A percentile compares a stretch with the other conserved stretches of the same genome.
phyloP scores from a whole-genome alignment of 2,329 filamentous ascomycete genomes.

The Endothia cerciana region DNA sequence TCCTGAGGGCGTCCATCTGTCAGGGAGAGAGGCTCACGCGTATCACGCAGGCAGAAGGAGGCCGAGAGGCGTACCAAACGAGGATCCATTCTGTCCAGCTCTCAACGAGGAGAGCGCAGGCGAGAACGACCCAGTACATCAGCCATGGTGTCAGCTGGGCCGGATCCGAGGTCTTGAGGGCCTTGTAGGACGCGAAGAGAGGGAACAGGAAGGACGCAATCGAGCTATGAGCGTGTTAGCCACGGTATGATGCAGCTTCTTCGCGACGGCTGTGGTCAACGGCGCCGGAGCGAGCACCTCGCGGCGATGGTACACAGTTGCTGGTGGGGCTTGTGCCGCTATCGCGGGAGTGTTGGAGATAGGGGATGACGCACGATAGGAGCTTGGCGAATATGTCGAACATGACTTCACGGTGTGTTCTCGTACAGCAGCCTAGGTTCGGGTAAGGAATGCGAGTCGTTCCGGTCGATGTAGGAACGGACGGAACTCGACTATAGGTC shows the following conservation, averaged over 20 bases:
- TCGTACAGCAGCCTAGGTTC: neutral
- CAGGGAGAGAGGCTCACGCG: neutral
- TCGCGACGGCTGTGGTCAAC: slow-evolving; percentile 10
- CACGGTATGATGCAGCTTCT: slow-evolving; percentile 12
- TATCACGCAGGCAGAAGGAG: neutral
- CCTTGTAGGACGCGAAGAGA: slow-evolving; percentile 97
- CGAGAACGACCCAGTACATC: slow-evolving; percentile 98
- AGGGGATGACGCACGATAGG: slow-evolving; percentile 66
- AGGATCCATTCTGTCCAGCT: slow-evolving; percentile 88
- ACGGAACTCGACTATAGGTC: neutral
- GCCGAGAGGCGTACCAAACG: slow-evolving; percentile 62
- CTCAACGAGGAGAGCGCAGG: slow-evolving; percentile 79
- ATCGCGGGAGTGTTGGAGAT: slow-evolving; percentile 29
- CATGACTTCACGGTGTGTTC: slow-evolving; percentile 51
- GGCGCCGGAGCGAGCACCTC: slow-evolving; percentile 20
- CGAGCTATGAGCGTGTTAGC: slow-evolving; percentile 58
- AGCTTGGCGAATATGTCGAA: slow-evolving; percentile 79
- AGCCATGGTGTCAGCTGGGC: slow-evolving; percentile 94
- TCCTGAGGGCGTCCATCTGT: slow-evolving; percentile 48
- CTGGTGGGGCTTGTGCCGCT: slow-evolving; percentile 28
- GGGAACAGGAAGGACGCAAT: slow-evolving; percentile 90
- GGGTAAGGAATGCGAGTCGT: neutral
- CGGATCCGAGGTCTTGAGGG: slow-evolving; percentile 88
- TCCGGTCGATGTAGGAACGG: neutral
- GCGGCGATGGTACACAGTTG: slow-evolving; percentile 17